Evolutionary conservation across 768 basidiomycete species (phyloP).

Genomic region (Termitomyces sp.): DNA sequence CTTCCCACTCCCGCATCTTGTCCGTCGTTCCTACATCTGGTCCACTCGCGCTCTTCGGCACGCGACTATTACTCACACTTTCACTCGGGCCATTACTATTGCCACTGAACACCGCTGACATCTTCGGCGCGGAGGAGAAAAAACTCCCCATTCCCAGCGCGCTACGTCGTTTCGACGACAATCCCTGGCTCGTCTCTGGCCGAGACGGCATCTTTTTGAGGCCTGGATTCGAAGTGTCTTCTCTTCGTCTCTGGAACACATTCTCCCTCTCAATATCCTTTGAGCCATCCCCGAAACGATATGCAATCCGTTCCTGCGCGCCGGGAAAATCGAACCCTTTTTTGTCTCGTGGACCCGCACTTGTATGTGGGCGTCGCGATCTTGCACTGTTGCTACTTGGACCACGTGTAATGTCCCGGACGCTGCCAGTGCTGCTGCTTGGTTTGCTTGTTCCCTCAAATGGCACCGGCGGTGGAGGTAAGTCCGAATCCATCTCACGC

Average conservation of each 20-base stretch:
- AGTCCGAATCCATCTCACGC: slow-evolving; percentile 28
- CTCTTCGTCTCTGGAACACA: slow-evolving; percentile 5
- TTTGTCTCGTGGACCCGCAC: slow-evolving; percentile 67
- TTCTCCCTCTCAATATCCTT: slow-evolving; percentile 7
- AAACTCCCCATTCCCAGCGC: slow-evolving; percentile 17
- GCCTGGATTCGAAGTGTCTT: slow-evolving; percentile 1
- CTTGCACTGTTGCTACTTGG: slow-evolving; percentile 5
- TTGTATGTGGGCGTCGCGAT: slow-evolving; percentile 65
- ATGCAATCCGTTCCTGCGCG: slow-evolving; percentile 6
- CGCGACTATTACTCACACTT: slow-evolving; percentile 18
- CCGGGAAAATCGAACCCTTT: slow-evolving; percentile 33
- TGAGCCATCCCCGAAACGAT: background rate
- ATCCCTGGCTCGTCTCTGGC: slow-evolving; percentile 18
- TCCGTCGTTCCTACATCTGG: slow-evolving; percentile 29
- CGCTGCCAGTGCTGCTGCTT: slow-evolving; percentile 11
- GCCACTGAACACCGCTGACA: slow-evolving; percentile 25
- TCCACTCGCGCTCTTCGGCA: slow-evolving; percentile 26
- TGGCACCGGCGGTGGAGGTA: slow-evolving; percentile 39
- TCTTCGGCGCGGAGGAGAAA: slow-evolving; percentile 21
- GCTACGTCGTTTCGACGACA: slow-evolving; percentile 16
- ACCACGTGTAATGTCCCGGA: slow-evolving; percentile 5
- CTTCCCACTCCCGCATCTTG: slow-evolving; percentile 71
- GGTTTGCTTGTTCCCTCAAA: slow-evolving; percentile 16
- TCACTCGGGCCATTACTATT: slow-evolving; percentile 32
- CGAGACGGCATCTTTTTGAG: slow-evolving; percentile 5